phyloP scores from a whole-genome alignment of 1,284 basidiomycete genomes.

The Irpex rosettiformis region DNA sequence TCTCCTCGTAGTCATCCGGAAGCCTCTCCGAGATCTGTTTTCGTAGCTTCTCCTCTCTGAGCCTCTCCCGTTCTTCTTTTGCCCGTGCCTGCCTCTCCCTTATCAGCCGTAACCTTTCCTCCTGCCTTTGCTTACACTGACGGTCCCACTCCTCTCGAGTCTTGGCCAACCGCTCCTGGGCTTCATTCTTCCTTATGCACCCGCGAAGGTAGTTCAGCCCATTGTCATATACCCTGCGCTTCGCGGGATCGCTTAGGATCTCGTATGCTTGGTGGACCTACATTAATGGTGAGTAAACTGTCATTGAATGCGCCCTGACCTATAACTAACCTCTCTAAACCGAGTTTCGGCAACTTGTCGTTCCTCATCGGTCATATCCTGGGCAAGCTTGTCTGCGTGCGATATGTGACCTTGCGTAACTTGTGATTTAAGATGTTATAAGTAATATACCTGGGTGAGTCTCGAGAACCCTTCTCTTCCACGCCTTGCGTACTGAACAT shows the following conservation, averaged over 20 bases:
- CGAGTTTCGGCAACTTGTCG: constrained; percentile 25
- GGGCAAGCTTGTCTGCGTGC: constrained; percentile 30
- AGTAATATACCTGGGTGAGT: constrained; percentile 55
- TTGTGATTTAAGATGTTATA: neutral
- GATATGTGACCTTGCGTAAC: neutral
- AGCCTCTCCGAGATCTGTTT: constrained; percentile 15
- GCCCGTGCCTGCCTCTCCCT: constrained; percentile 20
- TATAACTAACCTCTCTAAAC: constrained; percentile 34
- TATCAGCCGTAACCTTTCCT: constrained; percentile 41
- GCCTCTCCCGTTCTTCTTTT: constrained; percentile 29
- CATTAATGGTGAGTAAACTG: constrained; percentile 3
- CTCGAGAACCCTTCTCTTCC: constrained; percentile 54
- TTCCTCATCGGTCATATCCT: constrained; percentile 28
- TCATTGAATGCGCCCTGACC: neutral
- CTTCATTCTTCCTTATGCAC: constrained; percentile 24
- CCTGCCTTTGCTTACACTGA: constrained; percentile 42
- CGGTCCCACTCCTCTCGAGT: constrained; percentile 62
- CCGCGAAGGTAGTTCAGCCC: constrained; percentile 26
- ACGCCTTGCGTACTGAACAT: constrained; percentile 56
- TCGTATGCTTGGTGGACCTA: constrained; percentile 58
- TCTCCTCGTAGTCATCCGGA: constrained; percentile 11
- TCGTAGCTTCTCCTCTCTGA: constrained; percentile 34
- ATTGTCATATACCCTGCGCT: constrained; percentile 56
- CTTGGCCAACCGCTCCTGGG: constrained; percentile 44
- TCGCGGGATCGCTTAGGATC: constrained; percentile 49